These are phyloP conservation scores for Nakazawaea pomicola DNA, from an alignment of 805 yeast genomes.

Conservation along the genomic window DNA sequence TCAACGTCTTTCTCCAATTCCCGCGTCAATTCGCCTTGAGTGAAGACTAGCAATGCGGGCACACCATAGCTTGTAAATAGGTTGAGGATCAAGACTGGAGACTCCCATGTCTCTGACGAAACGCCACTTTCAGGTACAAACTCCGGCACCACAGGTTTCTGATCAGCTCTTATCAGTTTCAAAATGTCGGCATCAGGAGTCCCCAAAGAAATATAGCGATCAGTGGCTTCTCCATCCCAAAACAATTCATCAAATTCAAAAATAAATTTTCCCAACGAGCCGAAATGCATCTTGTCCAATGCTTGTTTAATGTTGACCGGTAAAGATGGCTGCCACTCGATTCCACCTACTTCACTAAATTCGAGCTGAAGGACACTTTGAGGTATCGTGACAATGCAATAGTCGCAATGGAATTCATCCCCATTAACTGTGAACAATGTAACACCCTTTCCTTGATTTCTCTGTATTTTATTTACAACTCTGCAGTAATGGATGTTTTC, in stretches of 20 bases:
- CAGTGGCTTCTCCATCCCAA: conserved; percentile 51
- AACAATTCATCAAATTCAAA: conserved; percentile 59
- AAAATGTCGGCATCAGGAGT: conserved; percentile 24
- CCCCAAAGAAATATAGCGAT: conserved; percentile 43
- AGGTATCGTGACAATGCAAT: conserved; percentile 71
- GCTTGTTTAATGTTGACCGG: conserved; percentile 41
- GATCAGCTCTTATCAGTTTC: conserved; percentile 10
- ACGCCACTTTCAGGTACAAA: neutral
- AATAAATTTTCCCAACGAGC: conserved; percentile 68
- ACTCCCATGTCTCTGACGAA: conserved; percentile 44
- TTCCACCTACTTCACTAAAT: conserved; percentile 32
- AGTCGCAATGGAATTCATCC: conserved; percentile 37
- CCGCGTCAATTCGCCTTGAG: conserved; percentile 72
- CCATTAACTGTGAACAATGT: conserved; percentile 31
- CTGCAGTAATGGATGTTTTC: conserved; percentile 34
- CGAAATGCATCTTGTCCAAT: conserved; percentile 48
- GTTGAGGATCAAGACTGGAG: conserved; percentile 61
- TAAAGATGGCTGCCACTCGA: conserved; percentile 51
- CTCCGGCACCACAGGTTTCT: neutral
- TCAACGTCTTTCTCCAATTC: conserved; percentile 46
- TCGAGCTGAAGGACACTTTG: conserved; percentile 57
- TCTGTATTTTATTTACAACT: conserved; percentile 36
- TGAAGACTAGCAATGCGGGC: conserved; percentile 59
- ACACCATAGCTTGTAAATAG: conserved; percentile 40
- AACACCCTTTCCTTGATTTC: conserved; percentile 20